phyloP scores from a whole-genome alignment of 2,329 filamentous ascomycete genomes.

The Westerdykella sp. region DNA sequence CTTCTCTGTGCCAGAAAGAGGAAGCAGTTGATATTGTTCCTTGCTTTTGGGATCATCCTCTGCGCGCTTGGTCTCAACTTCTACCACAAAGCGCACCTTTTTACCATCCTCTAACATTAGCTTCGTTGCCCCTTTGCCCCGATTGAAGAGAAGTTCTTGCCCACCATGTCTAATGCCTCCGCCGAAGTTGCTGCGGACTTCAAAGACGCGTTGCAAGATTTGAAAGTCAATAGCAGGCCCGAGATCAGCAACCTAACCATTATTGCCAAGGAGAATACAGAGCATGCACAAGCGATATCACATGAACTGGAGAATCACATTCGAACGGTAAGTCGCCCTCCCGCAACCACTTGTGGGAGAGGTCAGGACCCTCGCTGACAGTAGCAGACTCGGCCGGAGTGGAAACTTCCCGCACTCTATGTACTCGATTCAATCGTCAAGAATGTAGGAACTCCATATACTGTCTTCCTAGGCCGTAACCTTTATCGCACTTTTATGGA shows the following conservation, averaged over 20 bases:
- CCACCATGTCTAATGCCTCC: constrained; percentile 60
- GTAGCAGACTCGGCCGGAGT: constrained; percentile 70
- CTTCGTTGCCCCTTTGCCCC: constrained; percentile 9
- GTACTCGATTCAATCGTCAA: constrained; percentile 98
- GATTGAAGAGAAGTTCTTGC: constrained; percentile 21
- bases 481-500: constrained; percentile 96
- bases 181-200: constrained; percentile 95
- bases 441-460: constrained; percentile 97
- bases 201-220: constrained; percentile 83
- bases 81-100: too few relatives aligned
- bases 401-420: constrained; percentile 93
- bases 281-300: constrained; percentile 89
- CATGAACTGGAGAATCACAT: constrained; percentile 89
- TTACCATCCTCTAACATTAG: constrained; percentile 16
- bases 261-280: constrained; percentile 95
- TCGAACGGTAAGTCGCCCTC: constrained; percentile 66
- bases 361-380: constrained; percentile 35
- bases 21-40: constrained; percentile 37
- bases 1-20: constrained; percentile 37
- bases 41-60: constrained; percentile 24
- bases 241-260: constrained; percentile 97
- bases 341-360: neutral
- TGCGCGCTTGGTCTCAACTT: constrained; percentile 9
- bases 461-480: constrained; percentile 85
- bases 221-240: constrained; percentile 83